Evolutionary conservation across 768 basidiomycete species (phyloP).

Genomic region (Pleurotus giganteus): DNA sequence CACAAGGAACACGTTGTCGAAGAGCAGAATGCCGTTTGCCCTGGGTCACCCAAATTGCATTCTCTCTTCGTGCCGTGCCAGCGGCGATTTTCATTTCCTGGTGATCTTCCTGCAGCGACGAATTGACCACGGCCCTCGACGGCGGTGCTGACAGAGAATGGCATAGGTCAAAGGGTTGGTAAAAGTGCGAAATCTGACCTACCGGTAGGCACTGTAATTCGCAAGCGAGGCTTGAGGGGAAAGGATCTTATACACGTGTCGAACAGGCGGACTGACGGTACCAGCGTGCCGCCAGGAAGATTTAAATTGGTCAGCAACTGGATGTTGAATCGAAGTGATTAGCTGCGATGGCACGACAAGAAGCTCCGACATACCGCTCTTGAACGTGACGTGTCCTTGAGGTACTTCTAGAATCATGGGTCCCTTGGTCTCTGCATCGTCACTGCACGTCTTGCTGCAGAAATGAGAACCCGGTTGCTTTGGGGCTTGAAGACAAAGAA

Average conservation of each 20-base stretch:
- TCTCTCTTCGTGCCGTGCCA: conserved; percentile 73
- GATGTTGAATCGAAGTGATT: background rate
- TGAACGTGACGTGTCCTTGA: conserved; percentile 58
- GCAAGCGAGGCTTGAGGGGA: conserved; percentile 45
- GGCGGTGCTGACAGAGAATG: conserved; percentile 33
- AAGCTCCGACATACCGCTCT: conserved; percentile 47
- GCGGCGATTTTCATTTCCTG: conserved; percentile 71
- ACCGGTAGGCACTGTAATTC: conserved; percentile 64
- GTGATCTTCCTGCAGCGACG: conserved; percentile 45
- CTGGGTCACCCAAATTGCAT: conserved; percentile 64
- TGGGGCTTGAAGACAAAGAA: conserved; percentile 56
- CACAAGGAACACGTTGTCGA: conserved; percentile 61
- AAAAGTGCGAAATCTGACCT: conserved; percentile 14
- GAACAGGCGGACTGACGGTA: conserved; percentile 54
- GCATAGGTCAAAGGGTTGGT: background rate
- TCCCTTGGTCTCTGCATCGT: conserved; percentile 51
- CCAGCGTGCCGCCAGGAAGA: conserved; percentile 63
- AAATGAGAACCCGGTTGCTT: conserved; percentile 61
- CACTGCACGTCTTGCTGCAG: conserved; percentile 53
- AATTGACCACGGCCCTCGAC: conserved; percentile 66
- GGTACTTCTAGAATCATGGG: conserved; percentile 62
- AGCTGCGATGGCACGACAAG: conserved; percentile 1
- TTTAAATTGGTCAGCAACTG: conserved; percentile 68
- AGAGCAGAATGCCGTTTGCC: conserved; percentile 53
- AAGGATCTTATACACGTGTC: conserved; percentile 64